Conservation (phyloP, 2,329 filamentous ascomycete species). For the Colletotrichum lupini region DNA sequence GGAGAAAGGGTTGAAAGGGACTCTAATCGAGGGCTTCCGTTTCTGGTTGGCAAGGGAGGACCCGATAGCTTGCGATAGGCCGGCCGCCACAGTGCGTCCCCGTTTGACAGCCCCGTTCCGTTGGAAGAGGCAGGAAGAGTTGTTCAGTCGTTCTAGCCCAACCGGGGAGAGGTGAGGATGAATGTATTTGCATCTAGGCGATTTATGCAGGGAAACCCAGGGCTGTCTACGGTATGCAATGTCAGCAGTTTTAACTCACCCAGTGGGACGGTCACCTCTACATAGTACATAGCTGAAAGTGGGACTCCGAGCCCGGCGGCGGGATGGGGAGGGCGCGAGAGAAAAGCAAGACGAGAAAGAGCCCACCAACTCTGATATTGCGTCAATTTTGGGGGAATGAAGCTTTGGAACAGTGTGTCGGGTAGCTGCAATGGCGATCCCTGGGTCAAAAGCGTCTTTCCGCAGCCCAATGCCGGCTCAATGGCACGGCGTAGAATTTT, state of each 20-base stretch:
- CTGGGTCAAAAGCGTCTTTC: neutral
- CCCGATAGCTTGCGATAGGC: slow-evolving; percentile 25
- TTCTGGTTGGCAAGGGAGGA: slow-evolving; percentile 21
- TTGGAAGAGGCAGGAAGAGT: neutral
- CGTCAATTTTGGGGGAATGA: slow-evolving; percentile 11
- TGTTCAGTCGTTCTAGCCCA: slow-evolving; percentile 6
- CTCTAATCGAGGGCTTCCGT: neutral
- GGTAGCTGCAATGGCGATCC: slow-evolving; percentile 1
- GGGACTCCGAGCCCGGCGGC: slow-evolving; percentile 26
- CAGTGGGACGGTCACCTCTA: neutral
- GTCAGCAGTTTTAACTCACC: neutral
- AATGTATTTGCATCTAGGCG: slow-evolving; percentile 8
- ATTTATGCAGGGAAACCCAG: slow-evolving; percentile 12
- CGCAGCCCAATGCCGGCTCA: slow-evolving; percentile 13
- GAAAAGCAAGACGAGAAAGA: neutral
- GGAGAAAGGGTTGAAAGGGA: slow-evolving; percentile 7
- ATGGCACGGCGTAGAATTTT: slow-evolving; percentile 4
- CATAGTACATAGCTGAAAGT: neutral
- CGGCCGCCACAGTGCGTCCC: slow-evolving; percentile 6
- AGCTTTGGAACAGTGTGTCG: neutral
- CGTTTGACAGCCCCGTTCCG: slow-evolving; percentile 16
- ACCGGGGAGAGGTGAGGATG: neutral
- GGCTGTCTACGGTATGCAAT: slow-evolving; percentile 2
- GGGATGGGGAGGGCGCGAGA: neutral
- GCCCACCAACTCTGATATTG: slow-evolving; percentile 12